phyloP scores from a whole-genome alignment of 768 basidiomycete genomes.

The Porphyrellus cyaneotinctus region DNA sequence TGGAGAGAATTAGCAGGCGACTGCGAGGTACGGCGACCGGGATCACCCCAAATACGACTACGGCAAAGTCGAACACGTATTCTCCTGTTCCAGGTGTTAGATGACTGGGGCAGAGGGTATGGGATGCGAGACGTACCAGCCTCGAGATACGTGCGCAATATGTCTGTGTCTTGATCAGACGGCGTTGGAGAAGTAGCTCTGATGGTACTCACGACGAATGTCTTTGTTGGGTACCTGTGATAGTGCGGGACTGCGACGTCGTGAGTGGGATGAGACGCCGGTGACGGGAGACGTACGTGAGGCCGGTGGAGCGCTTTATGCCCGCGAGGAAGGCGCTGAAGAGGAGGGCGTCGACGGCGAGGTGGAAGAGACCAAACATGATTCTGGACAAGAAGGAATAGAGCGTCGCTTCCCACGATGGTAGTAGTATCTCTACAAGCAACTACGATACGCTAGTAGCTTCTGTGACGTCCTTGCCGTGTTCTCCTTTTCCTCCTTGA shows the following conservation, averaged over 20 bases:
- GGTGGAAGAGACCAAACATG: constrained; percentile 47
- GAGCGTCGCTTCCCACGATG: constrained; percentile 16
- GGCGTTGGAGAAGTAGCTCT: not conserved
- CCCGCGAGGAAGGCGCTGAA: constrained; percentile 81
- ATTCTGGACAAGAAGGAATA: not conserved
- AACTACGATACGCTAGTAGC: constrained; percentile 30
- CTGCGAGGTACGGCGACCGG: not conserved
- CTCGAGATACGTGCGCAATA: constrained; percentile 76
- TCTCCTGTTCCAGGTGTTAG: constrained; percentile 49
- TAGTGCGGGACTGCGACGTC: constrained; percentile 56
- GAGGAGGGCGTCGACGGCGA: constrained; percentile 74
- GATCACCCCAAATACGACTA: constrained; percentile 74
- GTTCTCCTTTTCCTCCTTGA: constrained; percentile 73
- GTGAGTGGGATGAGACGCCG: not conserved
- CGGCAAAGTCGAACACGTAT: constrained; percentile 82
- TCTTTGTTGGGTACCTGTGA: constrained; percentile 84
- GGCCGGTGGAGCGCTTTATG: constrained; percentile 75
- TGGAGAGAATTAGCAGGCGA: constrained; percentile 1
- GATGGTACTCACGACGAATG: constrained; percentile 61
- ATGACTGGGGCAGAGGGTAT: not conserved
- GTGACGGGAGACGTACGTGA: constrained; percentile 58
- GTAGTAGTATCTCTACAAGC: constrained; percentile 11
- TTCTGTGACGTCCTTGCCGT: constrained; percentile 42
- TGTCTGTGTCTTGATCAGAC: constrained; percentile 40
- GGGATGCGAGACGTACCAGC: constrained; percentile 47